Conservation (phyloP, 1,284 basidiomycete genomes). For the Irpex sp. region DNA sequence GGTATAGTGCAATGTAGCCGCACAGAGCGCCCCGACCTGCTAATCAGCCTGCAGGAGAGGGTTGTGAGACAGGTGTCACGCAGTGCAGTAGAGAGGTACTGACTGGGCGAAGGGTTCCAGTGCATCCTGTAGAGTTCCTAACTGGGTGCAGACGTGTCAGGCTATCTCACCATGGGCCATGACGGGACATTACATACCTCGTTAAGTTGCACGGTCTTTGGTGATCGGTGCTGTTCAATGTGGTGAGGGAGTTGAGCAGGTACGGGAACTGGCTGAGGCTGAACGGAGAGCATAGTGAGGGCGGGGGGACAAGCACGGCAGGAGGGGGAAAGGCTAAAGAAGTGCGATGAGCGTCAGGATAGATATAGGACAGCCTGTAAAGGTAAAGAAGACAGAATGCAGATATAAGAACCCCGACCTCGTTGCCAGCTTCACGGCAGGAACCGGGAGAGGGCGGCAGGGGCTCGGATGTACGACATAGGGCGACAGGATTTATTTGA, state of each 20-base stretch:
- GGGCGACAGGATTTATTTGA: neutral
- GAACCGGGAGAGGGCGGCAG: constrained; percentile 17
- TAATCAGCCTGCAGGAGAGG: constrained; percentile 34
- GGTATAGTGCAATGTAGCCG: constrained; percentile 62
- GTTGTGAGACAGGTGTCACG: constrained; percentile 2
- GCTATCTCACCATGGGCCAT: constrained; percentile 12
- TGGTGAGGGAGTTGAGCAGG: constrained; percentile 30
- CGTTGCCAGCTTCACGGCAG: constrained; percentile 19
- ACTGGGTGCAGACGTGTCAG: constrained; percentile 26
- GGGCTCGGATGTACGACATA: constrained; percentile 10
- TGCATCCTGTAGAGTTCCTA: constrained; percentile 48
- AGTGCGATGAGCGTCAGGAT: constrained; percentile 13
- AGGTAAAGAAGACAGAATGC: constrained; percentile 8
- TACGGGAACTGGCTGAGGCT: constrained; percentile 23
- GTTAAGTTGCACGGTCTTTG: constrained; percentile 32
- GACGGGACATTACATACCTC: constrained; percentile 31
- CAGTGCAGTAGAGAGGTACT: constrained; percentile 16
- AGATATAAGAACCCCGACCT: constrained; percentile 14
- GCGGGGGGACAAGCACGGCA: constrained; percentile 8
- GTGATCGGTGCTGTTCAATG: constrained; percentile 23
- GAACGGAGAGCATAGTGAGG: constrained; percentile 35
- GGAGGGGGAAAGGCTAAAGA: constrained; percentile 8
- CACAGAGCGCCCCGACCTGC: constrained; percentile 37
- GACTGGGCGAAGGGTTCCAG: constrained; percentile 57
- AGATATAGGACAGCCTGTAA: constrained; percentile 13